These are phyloP conservation scores for Saxophila tyrrhenica DNA, from an alignment of 495 filamentous ascomycete species.

Conservation along the genomic window DNA sequence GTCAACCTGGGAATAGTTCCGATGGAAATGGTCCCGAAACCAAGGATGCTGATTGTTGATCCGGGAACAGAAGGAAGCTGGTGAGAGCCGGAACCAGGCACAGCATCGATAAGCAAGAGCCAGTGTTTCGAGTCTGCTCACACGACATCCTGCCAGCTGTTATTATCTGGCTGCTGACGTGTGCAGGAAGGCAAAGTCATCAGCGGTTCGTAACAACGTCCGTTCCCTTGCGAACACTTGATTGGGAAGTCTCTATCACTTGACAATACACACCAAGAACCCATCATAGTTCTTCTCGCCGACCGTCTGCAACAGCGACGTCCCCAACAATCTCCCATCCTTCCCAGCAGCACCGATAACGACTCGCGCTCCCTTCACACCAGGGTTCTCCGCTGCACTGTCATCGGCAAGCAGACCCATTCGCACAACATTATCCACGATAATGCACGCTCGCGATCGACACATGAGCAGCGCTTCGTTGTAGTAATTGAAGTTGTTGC, in stretches of 20 bases:
- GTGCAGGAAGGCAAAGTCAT: not conserved
- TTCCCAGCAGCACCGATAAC: conserved; percentile 37
- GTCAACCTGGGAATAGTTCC: no score
- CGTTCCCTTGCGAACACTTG: no score
- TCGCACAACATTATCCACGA: conserved; percentile 32
- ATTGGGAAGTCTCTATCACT: not conserved
- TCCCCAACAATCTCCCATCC: conserved; percentile 36
- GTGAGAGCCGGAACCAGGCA: no score
- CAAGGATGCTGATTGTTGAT: no score
- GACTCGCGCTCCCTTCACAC: conserved; percentile 9
- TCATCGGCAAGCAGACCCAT: conserved; percentile 23
- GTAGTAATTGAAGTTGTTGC: conserved; percentile 31
- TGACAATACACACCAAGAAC: conserved; percentile 29
- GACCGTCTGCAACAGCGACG: conserved; percentile 40
- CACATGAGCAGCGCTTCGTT: conserved; percentile 20
- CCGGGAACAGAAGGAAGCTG: no score
- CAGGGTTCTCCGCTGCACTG: conserved; percentile 9
- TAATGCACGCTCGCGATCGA: conserved; percentile 17
- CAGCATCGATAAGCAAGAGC: no score
- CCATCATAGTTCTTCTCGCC: conserved; percentile 45
- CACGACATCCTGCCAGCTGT: no score
- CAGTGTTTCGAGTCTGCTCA: no score
- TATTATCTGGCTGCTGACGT: not conserved
- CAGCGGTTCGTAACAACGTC: no score
- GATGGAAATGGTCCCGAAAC: no score